Conservation (phyloP, 305 asterid genomes). For the Galium porrigens region DNA sequence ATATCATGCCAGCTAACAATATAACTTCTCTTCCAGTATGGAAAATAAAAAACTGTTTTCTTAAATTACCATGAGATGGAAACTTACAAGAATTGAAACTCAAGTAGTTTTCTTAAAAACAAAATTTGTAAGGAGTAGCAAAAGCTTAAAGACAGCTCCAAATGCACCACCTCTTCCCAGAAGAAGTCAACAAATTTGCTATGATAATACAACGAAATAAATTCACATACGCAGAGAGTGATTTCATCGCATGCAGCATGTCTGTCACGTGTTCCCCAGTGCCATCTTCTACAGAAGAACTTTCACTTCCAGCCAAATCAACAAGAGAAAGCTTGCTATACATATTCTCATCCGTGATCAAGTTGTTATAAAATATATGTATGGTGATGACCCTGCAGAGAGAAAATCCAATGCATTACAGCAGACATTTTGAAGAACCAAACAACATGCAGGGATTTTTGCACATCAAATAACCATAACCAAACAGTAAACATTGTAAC, state of each 20-base stretch:
- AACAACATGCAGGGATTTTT: not conserved
- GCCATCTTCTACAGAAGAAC: conserved; percentile 44
- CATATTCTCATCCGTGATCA: conserved; percentile 72
- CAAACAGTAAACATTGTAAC: not conserved
- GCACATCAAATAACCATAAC: not conserved
- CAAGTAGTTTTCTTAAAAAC: not conserved
- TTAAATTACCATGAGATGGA: not conserved
- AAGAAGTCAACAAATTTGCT: not conserved
- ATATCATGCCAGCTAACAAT: not conserved
- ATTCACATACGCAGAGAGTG: conserved; percentile 77
- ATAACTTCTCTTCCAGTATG: not conserved
- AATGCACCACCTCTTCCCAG: not conserved
- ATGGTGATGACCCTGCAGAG: conserved; percentile 64
- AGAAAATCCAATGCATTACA: conserved; percentile 14
- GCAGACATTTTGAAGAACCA: not conserved
- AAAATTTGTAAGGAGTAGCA: not conserved
- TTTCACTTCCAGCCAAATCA: conserved; percentile 94
- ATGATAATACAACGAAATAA: conserved; percentile 9
- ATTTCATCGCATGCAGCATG: conserved; percentile 80
- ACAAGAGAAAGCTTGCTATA: conserved; percentile 86
- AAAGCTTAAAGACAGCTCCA: not conserved
- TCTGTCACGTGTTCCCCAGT: conserved; percentile 68
- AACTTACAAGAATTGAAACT: not conserved
- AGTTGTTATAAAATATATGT: conserved; percentile 70
- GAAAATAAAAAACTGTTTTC: not conserved